These are phyloP conservation scores for Sphagnum tenellum DNA, from an alignment of 225 moss, liverwort and hornwort species.

Conservation along the genomic window DNA sequence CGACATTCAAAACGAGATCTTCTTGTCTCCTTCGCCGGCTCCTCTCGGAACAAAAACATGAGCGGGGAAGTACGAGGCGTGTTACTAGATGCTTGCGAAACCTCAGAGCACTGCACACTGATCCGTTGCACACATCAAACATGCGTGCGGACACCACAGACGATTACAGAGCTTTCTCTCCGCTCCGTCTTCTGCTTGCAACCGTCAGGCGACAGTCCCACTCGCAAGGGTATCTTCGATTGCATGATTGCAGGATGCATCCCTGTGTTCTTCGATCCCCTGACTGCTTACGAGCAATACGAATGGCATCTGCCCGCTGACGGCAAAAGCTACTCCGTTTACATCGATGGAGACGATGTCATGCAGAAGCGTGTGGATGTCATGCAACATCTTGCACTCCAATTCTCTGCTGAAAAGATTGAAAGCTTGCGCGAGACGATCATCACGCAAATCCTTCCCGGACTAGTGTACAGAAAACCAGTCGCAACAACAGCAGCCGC, in stretches of 20 bases:
- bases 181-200: slow-evolving; percentile 75
- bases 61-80: slow-evolving; percentile 34
- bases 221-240: slow-evolving; percentile 78
- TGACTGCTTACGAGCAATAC: slow-evolving; percentile 59
- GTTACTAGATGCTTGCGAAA: slow-evolving; percentile 46
- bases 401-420: too few relatives aligned
- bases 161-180: slow-evolving; percentile 32
- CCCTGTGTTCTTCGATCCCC: slow-evolving; percentile 58
- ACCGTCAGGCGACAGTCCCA: slow-evolving; percentile 80
- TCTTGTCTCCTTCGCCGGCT: slow-evolving; percentile 48
- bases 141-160: slow-evolving; percentile 48
- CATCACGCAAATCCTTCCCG: too few relatives aligned
- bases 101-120: slow-evolving; percentile 16
- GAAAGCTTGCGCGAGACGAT: too few relatives aligned
- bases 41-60: slow-evolving; percentile 20
- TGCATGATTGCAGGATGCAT: slow-evolving; percentile 70
- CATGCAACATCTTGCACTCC: too few relatives aligned
- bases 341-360: slow-evolving; percentile 20
- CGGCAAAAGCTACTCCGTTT: slow-evolving; percentile 45
- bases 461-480: too few relatives aligned
- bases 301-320: slow-evolving; percentile 55
- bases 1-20: slow-evolving; percentile 17
- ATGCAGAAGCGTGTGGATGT: neutral
- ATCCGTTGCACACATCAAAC: slow-evolving; percentile 27
- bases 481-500: too few relatives aligned